These are phyloP conservation scores for Aegilops sharonensis DNA, from an alignment of 176 grass and related monocot genomes.

Conservation along the genomic window DNA sequence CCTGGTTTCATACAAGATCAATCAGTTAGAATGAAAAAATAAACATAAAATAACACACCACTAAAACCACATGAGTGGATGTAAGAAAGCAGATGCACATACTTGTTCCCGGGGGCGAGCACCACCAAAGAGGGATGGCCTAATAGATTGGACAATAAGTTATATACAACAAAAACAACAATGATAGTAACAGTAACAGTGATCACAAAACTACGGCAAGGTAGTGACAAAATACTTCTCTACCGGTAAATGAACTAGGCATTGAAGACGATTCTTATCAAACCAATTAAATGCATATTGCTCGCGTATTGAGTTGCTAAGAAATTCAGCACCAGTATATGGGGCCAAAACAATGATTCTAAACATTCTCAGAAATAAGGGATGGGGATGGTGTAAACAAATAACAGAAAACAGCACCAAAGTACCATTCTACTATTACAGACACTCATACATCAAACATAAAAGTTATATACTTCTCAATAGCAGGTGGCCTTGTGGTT, in stretches of 20 bases:
- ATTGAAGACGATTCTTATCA: neutral
- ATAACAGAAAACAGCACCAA: neutral
- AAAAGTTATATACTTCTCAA: neutral
- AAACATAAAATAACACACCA: neutral
- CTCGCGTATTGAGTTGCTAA: constrained; percentile 1
- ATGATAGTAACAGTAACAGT: neutral
- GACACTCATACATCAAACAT: neutral
- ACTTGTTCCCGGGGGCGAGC: constrained; percentile 91
- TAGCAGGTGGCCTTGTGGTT: neutral
- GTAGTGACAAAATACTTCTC: neutral
- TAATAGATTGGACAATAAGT: constrained; percentile 38
- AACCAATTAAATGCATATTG: neutral
- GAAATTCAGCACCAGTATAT: neutral
- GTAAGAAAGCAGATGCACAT: constrained; percentile 24
- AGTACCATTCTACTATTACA: neutral
- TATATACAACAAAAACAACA: neutral
- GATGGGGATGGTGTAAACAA: neutral
- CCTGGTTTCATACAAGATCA: constrained; percentile 44
- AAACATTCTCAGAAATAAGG: neutral
- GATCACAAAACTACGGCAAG: neutral
- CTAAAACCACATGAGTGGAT: neutral
- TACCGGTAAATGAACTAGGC: neutral
- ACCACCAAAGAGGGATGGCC: constrained; percentile 82
- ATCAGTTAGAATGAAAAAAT: neutral
- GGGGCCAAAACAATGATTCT: neutral